A percentile compares a stretch with the other conserved stretches of the same genome.
These are phyloP conservation scores for Trichoderma arundinaceum DNA, from an alignment of 2,329 filamentous ascomycete species.

Conservation along the genomic window DNA sequence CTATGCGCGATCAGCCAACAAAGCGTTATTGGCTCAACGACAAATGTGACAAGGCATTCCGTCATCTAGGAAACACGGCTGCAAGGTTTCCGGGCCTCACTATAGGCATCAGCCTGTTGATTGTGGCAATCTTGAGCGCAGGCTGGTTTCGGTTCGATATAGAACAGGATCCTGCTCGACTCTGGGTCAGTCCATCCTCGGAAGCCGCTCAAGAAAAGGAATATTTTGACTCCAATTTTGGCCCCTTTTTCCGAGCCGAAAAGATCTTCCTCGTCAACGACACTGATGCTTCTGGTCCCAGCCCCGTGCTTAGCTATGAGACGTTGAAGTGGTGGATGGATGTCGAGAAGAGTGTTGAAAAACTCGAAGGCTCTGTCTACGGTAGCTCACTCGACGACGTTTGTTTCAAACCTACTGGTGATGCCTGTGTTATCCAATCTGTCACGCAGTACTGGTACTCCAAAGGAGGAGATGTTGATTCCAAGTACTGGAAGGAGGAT, in stretches of 20 bases:
- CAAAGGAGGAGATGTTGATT: slow-evolving; percentile 48
- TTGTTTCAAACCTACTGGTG: slow-evolving; percentile 90
- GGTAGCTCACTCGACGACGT: slow-evolving; percentile 78
- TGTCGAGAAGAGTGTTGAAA: slow-evolving; percentile 77
- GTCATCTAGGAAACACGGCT: slow-evolving; percentile 76
- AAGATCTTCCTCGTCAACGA: slow-evolving; percentile 95
- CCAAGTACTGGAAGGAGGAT: slow-evolving; percentile 70
- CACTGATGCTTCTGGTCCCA: slow-evolving; percentile 64
- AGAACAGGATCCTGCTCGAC: slow-evolving; percentile 84
- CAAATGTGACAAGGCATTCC: slow-evolving; percentile 80
- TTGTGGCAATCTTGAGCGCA: slow-evolving; percentile 79
- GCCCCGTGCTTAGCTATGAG: slow-evolving; percentile 85
- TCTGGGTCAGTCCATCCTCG: slow-evolving; percentile 97
- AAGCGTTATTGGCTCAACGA: slow-evolving; percentile 84
- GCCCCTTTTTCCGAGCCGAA: slow-evolving; percentile 92
- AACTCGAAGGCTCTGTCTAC: slow-evolving; percentile 71
- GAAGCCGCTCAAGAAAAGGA: slow-evolving; percentile 88
- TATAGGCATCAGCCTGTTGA: slow-evolving; percentile 73
- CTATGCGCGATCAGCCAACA: slow-evolving; percentile 78
- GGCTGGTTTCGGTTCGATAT: slow-evolving; percentile 91
- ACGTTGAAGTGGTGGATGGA: slow-evolving; percentile 93
- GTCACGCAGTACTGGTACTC: slow-evolving; percentile 87
- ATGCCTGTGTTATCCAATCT: slow-evolving; percentile 91
- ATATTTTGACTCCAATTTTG: slow-evolving; percentile 93
- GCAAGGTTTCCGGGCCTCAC: slow-evolving; percentile 85